phyloP scores from a whole-genome alignment of 805 yeast species.

The Tetrapisispora arboricola region DNA sequence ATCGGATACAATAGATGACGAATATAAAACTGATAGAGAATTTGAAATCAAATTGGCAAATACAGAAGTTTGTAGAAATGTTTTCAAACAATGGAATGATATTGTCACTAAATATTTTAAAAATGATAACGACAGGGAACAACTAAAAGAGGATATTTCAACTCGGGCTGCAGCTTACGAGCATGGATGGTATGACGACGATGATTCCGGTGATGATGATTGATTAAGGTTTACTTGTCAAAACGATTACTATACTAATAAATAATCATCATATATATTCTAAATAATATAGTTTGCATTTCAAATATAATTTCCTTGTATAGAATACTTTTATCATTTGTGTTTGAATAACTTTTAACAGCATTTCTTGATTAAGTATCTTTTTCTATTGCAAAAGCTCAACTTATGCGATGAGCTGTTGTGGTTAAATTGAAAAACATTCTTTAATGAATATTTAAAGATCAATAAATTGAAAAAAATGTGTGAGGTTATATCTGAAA shows the following conservation, averaged over 20 bases:
- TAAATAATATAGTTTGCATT: background rate
- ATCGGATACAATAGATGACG: slow-evolving; percentile 23
- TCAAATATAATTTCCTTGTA: too few species aligned
- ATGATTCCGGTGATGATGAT: slow-evolving; percentile 33
- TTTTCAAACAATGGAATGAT: slow-evolving; percentile 24
- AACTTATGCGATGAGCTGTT: too few species aligned
- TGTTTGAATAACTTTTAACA: too few species aligned
- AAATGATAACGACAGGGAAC: slow-evolving; percentile 42
- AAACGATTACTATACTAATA: too few species aligned
- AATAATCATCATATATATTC: background rate
- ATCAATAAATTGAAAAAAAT: too few species aligned
- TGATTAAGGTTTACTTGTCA: too few species aligned
- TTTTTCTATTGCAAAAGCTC: too few species aligned
- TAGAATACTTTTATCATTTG: too few species aligned
- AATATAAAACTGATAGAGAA: slow-evolving; percentile 8
- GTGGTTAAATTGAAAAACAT: too few species aligned
- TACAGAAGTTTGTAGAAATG: slow-evolving; percentile 24
- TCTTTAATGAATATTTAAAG: too few species aligned
- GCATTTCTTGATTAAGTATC: too few species aligned
- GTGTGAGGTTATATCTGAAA: too few species aligned
- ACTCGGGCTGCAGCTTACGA: slow-evolving; percentile 38
- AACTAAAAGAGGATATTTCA: slow-evolving; percentile 40
- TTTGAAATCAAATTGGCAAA: slow-evolving; percentile 11
- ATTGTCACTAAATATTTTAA: slow-evolving; percentile 25
- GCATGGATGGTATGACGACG: slow-evolving; percentile 41